Evolutionary conservation across 345 rosid species (phyloP).

Genomic region (Sisymbrium altissimum): DNA sequence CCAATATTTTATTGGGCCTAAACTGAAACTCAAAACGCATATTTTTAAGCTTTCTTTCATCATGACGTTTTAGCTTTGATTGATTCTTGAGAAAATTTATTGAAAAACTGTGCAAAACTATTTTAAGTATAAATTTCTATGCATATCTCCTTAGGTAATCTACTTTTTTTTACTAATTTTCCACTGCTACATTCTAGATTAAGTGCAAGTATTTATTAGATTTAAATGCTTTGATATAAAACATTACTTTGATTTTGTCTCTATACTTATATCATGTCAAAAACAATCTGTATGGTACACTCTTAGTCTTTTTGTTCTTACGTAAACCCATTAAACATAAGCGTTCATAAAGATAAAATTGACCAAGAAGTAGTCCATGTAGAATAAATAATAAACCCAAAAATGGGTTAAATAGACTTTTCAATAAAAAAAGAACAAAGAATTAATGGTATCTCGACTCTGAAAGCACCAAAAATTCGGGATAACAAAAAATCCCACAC

Average conservation of each 20-base stretch:
- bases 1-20: slow-evolving; percentile 9
- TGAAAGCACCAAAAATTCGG: neutral
- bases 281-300: neutral
- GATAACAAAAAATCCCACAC: neutral
- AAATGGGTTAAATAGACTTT: neutral
- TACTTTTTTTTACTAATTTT: neutral
- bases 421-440: neutral
- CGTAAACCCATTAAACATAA: neutral
- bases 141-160: too few relatives aligned
- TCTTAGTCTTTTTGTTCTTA: neutral
- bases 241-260: neutral
- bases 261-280: neutral
- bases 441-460: neutral
- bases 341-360: neutral
- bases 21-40: neutral
- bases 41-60: neutral
- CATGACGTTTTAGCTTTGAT: neutral
- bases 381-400: neutral
- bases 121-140: too few relatives aligned
- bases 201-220: neutral
- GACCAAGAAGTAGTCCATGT: neutral
- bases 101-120: too few relatives aligned
- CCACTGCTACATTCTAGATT: neutral
- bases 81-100: neutral
- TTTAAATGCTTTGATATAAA: neutral